phyloP scores from a whole-genome alignment of 164 flowering plant genomes.

The Sedum album region DNA sequence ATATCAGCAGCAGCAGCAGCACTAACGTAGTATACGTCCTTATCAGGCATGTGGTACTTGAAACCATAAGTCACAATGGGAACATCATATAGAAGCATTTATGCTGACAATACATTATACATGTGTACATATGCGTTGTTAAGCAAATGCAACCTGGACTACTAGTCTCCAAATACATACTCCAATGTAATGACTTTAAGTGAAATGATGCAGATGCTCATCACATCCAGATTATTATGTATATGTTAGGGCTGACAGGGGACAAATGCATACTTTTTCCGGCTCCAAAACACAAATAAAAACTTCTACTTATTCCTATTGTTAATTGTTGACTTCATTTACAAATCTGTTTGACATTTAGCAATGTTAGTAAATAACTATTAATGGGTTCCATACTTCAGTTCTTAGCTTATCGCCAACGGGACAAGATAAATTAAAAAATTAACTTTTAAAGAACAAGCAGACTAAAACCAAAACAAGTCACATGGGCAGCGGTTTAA shows the following conservation, averaged over 20 bases:
- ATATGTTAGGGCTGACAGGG: neutral
- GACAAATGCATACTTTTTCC: neutral
- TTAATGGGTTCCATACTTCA: neutral
- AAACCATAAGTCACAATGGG: neutral
- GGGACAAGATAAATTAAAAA: neutral
- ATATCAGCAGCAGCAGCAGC: neutral
- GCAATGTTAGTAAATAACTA: neutral
- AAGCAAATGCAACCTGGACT: neutral
- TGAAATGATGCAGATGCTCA: neutral
- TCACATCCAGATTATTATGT: neutral
- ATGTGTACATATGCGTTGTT: neutral
- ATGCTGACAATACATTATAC: constrained; percentile 3
- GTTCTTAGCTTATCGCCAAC: neutral
- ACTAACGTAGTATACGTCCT: neutral
- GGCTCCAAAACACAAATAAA: neutral
- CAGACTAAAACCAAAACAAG: constrained; percentile 6
- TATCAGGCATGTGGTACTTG: neutral
- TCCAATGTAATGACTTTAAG: neutral
- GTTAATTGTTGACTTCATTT: neutral
- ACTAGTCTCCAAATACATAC: neutral
- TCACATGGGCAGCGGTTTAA: constrained; percentile 12
- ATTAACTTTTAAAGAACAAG: constrained; percentile 7
- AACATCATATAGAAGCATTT: neutral
- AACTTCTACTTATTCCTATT: neutral
- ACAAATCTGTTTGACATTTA: neutral